A percentile compares a stretch with the other conserved stretches of the same genome.
Evolutionary conservation across 441 rosid genomes (phyloP).

Genomic region (Populus hybrid): DNA sequence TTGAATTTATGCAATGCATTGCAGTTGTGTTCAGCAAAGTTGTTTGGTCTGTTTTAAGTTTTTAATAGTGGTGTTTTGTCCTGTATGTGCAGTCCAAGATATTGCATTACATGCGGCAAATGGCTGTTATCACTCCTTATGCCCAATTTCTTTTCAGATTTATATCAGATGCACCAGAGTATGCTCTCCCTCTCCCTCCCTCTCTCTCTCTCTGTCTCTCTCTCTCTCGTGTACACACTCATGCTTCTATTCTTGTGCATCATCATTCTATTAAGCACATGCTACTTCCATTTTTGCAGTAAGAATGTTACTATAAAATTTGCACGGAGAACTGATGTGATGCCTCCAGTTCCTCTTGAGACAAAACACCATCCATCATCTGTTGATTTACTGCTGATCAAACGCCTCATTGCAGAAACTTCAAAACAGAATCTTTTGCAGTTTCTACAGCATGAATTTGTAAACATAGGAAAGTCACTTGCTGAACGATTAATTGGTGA

Average conservation of each 20-base stretch:
- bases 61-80: not conserved
- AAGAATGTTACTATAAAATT: constrained; percentile 84
- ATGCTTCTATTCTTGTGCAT: constrained; percentile 8
- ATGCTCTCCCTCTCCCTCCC: constrained; percentile 37
- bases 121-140: constrained; percentile 99
- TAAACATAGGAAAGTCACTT: constrained; percentile 71
- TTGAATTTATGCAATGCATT: constrained; percentile 5
- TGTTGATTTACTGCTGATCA: constrained; percentile 90
- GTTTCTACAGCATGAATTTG: constrained; percentile 96
- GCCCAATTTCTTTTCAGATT: constrained; percentile 87
- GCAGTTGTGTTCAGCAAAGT: not conserved
- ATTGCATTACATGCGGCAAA: constrained; percentile 97
- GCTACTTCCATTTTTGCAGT: constrained; percentile 33
- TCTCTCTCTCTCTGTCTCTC: constrained; percentile 7
- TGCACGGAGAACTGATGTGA: constrained; percentile 89
- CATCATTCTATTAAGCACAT: constrained; percentile 11
- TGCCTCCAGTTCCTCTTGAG: constrained; percentile 97
- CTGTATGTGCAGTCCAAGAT: constrained; percentile 74
- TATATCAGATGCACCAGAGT: constrained; percentile 81
- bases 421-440: constrained; percentile 78
- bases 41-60: not conserved
- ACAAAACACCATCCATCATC: constrained; percentile 98
- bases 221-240: not conserved
- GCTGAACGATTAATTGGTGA: constrained; percentile 88
- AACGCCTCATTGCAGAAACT: constrained; percentile 90